phyloP scores from a whole-genome alignment of 441 rosid species.

The Croton setiger region DNA sequence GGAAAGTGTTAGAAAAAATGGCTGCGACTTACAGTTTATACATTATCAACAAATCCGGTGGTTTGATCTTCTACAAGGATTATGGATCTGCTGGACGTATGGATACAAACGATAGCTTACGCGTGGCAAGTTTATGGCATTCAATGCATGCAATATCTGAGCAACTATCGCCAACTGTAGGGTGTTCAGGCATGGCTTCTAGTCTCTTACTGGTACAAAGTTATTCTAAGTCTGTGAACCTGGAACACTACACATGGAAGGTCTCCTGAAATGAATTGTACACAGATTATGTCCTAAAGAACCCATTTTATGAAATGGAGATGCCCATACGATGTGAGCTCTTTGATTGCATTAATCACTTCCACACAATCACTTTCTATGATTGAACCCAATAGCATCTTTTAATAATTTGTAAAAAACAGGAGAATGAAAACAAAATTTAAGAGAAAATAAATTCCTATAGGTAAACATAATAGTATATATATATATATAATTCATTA shows the following conservation, averaged over 20 bases:
- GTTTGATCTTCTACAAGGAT: slow-evolving; percentile 87
- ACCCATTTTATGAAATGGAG: slow-evolving; percentile 97
- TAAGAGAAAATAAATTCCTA: no score
- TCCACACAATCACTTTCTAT: no score
- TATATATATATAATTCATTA: no score
- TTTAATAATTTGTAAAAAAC: no score
- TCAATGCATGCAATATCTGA: slow-evolving; percentile 98
- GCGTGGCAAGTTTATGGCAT: slow-evolving; percentile 96
- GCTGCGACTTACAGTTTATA: slow-evolving; percentile 85
- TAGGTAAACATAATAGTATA: no score
- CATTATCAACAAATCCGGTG: slow-evolving; percentile 91
- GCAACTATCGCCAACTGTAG: slow-evolving; percentile 76
- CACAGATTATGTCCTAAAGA: slow-evolving; percentile 89
- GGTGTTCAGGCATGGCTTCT: slow-evolving; percentile 86
- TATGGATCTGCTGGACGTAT: slow-evolving; percentile 85
- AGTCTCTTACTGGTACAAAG: slow-evolving; percentile 91
- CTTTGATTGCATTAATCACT: no score
- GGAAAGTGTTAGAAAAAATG: slow-evolving; percentile 29
- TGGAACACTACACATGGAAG: slow-evolving; percentile 78
- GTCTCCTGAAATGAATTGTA: slow-evolving; percentile 72
- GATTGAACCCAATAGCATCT: no score
- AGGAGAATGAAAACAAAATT: no score
- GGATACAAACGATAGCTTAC: slow-evolving; percentile 93
- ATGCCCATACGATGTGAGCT: slow-evolving; percentile 97
- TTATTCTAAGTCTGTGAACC: slow-evolving; percentile 92